Conservation (phyloP, 805 yeast species). For the Wickerhamiella australiensis region DNA sequence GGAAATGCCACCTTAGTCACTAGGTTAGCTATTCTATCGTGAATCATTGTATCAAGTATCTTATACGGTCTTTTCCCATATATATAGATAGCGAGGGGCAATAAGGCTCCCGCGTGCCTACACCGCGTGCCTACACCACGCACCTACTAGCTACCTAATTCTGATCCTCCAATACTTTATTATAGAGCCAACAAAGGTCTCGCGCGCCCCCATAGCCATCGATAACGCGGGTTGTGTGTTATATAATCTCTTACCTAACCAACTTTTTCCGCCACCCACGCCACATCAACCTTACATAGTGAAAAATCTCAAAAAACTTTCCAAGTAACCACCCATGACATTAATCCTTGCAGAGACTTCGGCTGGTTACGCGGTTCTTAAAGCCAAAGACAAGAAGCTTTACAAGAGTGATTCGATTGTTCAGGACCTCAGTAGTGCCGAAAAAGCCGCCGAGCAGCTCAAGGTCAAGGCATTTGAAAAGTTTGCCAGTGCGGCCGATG, state of each 20-base stretch:
- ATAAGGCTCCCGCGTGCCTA: too few species aligned
- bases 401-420: constrained; percentile 68
- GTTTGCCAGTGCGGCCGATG: constrained; percentile 87
- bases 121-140: too few species aligned
- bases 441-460: constrained; percentile 77
- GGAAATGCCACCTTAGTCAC: too few species aligned
- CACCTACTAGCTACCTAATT: too few species aligned
- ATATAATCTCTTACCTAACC: not conserved
- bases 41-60: too few species aligned
- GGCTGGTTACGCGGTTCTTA: constrained; percentile 95
- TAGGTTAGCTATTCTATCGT: too few species aligned
- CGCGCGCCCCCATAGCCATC: too few species aligned
- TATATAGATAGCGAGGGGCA: too few species aligned
- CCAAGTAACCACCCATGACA: constrained; percentile 23
- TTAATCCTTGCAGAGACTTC: constrained; percentile 85
- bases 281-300: not conserved
- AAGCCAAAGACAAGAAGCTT: constrained; percentile 95
- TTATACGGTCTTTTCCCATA: too few species aligned
- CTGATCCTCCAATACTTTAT: too few species aligned
- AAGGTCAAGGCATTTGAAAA: constrained; percentile 93
- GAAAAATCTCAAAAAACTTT: constrained; percentile 13
- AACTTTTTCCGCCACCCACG: not conserved
- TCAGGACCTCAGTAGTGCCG: constrained; percentile 68
- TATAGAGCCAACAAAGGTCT: too few species aligned
- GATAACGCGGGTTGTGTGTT: not conserved